Percentiles rank a stretch among this genome's conserved stretches.
phyloP scores from a whole-genome alignment of 768 basidiomycete genomes.

The Xanthoconium stramineum region DNA sequence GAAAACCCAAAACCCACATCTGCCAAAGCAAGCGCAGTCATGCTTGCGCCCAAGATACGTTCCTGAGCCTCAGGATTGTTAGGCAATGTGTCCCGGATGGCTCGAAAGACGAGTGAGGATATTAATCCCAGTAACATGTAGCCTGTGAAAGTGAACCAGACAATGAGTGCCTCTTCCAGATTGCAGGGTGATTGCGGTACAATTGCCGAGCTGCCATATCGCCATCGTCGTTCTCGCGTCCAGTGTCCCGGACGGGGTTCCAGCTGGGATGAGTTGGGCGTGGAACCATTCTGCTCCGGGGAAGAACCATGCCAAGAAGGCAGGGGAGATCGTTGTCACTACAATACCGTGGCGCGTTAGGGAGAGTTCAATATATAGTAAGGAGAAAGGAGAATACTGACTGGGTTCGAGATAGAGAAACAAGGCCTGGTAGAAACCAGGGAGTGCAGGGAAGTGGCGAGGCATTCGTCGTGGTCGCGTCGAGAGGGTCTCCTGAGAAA shows the following conservation, averaged over 20 bases:
- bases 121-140: conserved; percentile 63
- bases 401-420: conserved; percentile 69
- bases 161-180: neutral
- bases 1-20: conserved; percentile 48
- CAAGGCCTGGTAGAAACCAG: conserved; percentile 58
- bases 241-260: conserved; percentile 25
- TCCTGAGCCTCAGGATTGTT: conserved; percentile 62
- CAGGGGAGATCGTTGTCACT: conserved; percentile 53
- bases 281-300: conserved; percentile 69
- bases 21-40: conserved; percentile 62
- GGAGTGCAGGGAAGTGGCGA: conserved; percentile 49
- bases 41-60: conserved; percentile 58
- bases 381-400: conserved; percentile 24
- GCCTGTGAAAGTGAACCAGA: conserved; percentile 35
- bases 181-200: conserved; percentile 34
- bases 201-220: conserved; percentile 67
- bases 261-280: conserved; percentile 56
- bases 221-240: conserved; percentile 57
- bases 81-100: conserved; percentile 56
- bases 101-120: conserved; percentile 65
- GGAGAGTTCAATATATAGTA: neutral
- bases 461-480: conserved; percentile 8
- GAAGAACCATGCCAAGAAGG: conserved; percentile 46
- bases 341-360: neutral
- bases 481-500: neutral